These are phyloP conservation scores for Arxiozyma telluris DNA, from an alignment of 1,139 yeast species.

Conservation along the genomic window DNA sequence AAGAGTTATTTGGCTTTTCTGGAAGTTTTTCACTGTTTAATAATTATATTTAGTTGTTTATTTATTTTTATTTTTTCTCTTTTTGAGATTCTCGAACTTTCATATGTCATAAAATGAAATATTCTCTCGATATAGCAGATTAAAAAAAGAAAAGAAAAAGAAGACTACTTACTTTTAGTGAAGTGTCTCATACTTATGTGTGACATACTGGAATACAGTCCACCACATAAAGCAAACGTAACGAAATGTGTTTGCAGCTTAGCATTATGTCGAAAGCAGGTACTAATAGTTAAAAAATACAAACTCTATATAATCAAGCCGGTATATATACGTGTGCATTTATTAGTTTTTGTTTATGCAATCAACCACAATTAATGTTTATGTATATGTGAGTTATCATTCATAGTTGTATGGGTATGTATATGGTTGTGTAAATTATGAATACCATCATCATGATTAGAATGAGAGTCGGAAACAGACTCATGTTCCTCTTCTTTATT, in stretches of 20 bases:
- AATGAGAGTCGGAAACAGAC: not conserved
- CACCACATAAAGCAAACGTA: not conserved
- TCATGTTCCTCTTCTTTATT: not conserved
- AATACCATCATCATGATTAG: not conserved
- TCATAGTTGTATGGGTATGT: not conserved
- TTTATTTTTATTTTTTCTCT: too few relatives aligned
- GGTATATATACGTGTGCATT: not conserved
- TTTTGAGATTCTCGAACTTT: not conserved
- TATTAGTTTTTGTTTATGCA: not conserved
- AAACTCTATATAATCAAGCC: not conserved
- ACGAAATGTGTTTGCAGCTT: not conserved
- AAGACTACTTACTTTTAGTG: too few relatives aligned
- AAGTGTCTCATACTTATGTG: not conserved
- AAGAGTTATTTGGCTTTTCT: not conserved
- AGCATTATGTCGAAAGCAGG: too few relatives aligned
- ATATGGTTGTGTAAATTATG: conserved; percentile 23
- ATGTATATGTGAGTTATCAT: conserved; percentile 1
- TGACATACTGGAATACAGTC: not conserved
- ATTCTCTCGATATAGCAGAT: not conserved
- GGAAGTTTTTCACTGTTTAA: not conserved
- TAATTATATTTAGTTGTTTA: too few relatives aligned
- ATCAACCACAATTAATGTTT: not conserved
- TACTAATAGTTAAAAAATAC: not conserved
- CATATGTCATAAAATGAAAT: not conserved
- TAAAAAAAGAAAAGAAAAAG: too few relatives aligned